Conservation (phyloP, 2,329 filamentous ascomycete species). For the Niveomyces coronatus region DNA sequence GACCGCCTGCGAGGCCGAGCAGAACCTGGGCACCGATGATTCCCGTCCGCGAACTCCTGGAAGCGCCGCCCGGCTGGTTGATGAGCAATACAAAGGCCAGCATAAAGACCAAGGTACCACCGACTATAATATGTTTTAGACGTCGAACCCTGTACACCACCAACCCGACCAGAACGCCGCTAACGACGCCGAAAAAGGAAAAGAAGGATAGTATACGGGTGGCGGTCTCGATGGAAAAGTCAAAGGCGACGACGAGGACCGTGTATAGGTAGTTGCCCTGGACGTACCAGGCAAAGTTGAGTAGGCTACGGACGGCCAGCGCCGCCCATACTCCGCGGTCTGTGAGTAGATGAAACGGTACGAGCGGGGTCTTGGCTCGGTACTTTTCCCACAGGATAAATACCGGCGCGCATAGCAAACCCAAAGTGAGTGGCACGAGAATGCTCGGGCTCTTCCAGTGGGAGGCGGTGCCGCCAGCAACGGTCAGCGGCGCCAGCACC, state of each 20-base stretch:
- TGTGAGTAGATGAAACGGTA: constrained; percentile 46
- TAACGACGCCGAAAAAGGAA: constrained; percentile 41
- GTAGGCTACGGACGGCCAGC: constrained; percentile 39
- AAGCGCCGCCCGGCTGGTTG: constrained; percentile 39
- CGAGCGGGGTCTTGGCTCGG: constrained; percentile 38
- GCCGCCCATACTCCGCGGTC: constrained; percentile 53
- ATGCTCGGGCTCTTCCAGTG: constrained; percentile 42
- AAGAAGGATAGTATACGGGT: constrained; percentile 49
- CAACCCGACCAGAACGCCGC: constrained; percentile 39
- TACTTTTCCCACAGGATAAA: constrained; percentile 45
- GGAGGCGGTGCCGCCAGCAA: constrained; percentile 37
- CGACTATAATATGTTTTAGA: constrained; percentile 48
- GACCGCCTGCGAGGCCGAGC: constrained; percentile 46
- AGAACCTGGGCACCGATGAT: constrained; percentile 46
- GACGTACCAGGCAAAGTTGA: constrained; percentile 44
- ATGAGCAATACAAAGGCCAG: constrained; percentile 47
- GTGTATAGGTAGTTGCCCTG: constrained; percentile 52
- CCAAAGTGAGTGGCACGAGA: constrained; percentile 39
- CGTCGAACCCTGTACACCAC: constrained; percentile 41
- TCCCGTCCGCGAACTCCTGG: constrained; percentile 31
- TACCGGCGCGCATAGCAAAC: constrained; percentile 34
- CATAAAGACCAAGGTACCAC: constrained; percentile 45
- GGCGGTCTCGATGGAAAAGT: constrained; percentile 42
- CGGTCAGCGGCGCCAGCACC: constrained; percentile 40
- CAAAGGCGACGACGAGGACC: constrained; percentile 46